Evolutionary conservation across 306 rosid genomes (phyloP).

Genomic region (Psophocarpus tetragonolobus): DNA sequence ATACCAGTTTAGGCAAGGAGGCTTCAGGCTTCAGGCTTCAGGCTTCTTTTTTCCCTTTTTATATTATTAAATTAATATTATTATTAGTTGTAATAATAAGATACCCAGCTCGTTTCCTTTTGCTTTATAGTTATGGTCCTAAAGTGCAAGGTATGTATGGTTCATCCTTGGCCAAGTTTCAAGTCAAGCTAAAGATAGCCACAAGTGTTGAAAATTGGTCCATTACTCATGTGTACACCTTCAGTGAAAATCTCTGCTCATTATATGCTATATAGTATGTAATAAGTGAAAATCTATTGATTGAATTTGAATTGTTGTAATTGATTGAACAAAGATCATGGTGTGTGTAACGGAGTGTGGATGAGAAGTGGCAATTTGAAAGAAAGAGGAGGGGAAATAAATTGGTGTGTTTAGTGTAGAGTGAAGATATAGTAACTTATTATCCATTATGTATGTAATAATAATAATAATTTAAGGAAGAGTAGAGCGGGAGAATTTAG

Average conservation of each 20-base stretch:
- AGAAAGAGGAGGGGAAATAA: background rate
- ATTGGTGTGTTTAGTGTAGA: background rate
- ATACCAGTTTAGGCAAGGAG: constrained; percentile 27
- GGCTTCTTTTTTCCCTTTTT: background rate
- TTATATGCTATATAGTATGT: background rate
- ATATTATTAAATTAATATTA: background rate
- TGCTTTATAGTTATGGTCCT: constrained; percentile 9
- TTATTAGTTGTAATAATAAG: constrained; percentile 42
- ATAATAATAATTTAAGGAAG: background rate
- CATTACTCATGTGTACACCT: constrained; percentile 7
- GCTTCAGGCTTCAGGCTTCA: no score
- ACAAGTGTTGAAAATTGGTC: background rate
- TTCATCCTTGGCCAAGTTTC: background rate
- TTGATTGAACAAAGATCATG: background rate
- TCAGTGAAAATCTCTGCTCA: background rate
- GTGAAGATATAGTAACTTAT: no score
- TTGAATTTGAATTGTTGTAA: background rate
- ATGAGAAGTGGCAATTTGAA: background rate
- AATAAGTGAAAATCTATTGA: constrained; percentile 17
- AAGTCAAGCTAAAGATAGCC: background rate
- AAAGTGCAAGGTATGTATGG: constrained; percentile 27
- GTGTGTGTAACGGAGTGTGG: background rate
- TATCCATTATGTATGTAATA: background rate
- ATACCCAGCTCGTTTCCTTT: constrained; percentile 33
- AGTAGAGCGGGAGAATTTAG: background rate